These are phyloP conservation scores for Backusella tarrabulga DNA, from an alignment of 192 early-diverging fungal genomes.

Conservation along the genomic window DNA sequence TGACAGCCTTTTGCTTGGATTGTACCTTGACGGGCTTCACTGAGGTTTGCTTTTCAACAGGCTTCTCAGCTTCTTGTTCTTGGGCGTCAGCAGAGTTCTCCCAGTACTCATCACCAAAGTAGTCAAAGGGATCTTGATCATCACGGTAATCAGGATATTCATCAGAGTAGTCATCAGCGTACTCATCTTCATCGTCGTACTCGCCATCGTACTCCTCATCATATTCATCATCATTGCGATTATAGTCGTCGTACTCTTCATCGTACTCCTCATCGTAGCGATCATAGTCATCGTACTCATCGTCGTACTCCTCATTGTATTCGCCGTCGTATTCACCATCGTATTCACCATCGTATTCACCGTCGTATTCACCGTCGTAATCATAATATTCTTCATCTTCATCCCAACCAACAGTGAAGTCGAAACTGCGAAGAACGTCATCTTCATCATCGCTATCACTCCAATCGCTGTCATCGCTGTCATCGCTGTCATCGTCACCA, in stretches of 20 bases:
- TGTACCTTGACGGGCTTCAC: not conserved
- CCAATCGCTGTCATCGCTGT: not conserved
- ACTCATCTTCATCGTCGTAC: not conserved
- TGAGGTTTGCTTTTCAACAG: not conserved
- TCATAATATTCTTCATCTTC: not conserved
- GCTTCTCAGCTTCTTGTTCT: not conserved
- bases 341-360: not conserved
- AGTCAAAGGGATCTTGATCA: not conserved
- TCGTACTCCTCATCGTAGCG: not conserved
- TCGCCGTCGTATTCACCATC: not conserved
- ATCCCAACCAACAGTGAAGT: not conserved
- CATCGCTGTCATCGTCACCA: not conserved
- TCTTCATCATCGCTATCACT: not conserved
- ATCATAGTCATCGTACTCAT: not conserved
- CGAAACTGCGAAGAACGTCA: slow-evolving; percentile 1
- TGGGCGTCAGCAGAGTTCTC: not conserved
- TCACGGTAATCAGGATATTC: not conserved
- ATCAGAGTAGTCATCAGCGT: not conserved
- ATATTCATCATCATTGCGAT: not conserved
- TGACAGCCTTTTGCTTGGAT: not conserved
- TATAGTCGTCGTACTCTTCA: not conserved
- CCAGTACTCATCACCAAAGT: slow-evolving; percentile 2
- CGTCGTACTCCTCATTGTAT: not conserved
- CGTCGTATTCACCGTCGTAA: not conserved
- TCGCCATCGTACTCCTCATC: not conserved